These are phyloP conservation scores for Ziziphus jujuba DNA, from an alignment of 306 rosid genomes.

Conservation along the genomic window DNA sequence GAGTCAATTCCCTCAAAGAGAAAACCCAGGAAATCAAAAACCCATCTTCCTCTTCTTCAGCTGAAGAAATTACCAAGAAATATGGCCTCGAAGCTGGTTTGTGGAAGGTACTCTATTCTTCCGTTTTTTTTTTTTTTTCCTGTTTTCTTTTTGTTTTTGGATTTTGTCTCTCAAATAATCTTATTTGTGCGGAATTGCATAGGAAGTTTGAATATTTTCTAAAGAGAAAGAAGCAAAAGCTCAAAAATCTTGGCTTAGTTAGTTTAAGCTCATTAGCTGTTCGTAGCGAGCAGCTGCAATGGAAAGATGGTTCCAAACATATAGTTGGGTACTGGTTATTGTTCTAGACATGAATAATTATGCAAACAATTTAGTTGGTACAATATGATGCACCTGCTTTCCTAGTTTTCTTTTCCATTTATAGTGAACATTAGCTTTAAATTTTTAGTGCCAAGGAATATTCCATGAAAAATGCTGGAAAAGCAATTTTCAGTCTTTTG, in stretches of 20 bases:
- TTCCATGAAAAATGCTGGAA: too few relatives aligned
- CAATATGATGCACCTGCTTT: too few relatives aligned
- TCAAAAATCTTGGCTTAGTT: neutral
- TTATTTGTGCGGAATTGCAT: too few relatives aligned
- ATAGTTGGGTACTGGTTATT: too few relatives aligned
- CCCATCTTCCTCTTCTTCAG: conserved; percentile 45
- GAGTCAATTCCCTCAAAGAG: conserved; percentile 63
- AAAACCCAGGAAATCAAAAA: conserved; percentile 65
- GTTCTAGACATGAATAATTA: too few relatives aligned
- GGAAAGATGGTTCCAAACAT: too few relatives aligned
- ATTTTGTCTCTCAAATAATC: neutral
- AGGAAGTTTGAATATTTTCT: neutral
- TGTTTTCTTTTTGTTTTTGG: neutral
- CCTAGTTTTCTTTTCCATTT: too few relatives aligned
- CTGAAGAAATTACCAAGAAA: conserved; percentile 76
- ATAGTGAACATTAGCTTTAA: too few relatives aligned
- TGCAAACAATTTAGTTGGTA: too few relatives aligned
- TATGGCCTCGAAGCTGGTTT: conserved; percentile 95
- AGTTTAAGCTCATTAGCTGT: conserved; percentile 3
- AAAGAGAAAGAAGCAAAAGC: neutral
- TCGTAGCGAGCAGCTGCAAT: neutral
- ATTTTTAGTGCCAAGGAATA: too few relatives aligned
- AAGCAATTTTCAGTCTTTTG: too few relatives aligned
- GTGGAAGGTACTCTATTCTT: conserved; percentile 65
- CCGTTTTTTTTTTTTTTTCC: neutral